These are phyloP conservation scores for Rosa chinensis DNA, from an alignment of 306 rosid species.

Conservation along the genomic window DNA sequence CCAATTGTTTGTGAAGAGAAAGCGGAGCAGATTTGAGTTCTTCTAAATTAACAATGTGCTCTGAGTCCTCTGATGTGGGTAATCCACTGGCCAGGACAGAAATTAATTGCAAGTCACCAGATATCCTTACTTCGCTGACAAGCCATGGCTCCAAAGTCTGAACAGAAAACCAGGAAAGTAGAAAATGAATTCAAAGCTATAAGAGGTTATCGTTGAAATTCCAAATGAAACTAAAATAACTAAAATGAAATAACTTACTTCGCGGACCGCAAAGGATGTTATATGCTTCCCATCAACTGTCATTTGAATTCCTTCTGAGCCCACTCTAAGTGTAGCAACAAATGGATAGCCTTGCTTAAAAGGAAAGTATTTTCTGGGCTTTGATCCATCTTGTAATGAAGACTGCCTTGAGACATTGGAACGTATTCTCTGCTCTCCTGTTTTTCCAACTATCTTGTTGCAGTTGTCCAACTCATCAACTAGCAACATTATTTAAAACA, in stretches of 20 bases:
- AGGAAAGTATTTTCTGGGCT: slow-evolving; percentile 69
- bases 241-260: slow-evolving; percentile 44
- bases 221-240: slow-evolving; percentile 9
- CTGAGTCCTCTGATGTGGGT: slow-evolving; percentile 96
- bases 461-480: slow-evolving; percentile 98
- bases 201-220: slow-evolving; percentile 16
- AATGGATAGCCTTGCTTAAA: slow-evolving; percentile 92
- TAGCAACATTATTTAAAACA: slow-evolving; percentile 34
- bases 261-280: slow-evolving; percentile 90
- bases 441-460: slow-evolving; percentile 85
- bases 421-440: slow-evolving; percentile 45
- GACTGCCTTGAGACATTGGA: slow-evolving; percentile 55
- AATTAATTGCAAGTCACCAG: slow-evolving; percentile 80
- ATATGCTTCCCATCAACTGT: slow-evolving; percentile 97
- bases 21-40: slow-evolving; percentile 64
- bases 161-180: slow-evolving; percentile 34
- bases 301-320: slow-evolving; percentile 97
- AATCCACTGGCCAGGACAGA: slow-evolving; percentile 91
- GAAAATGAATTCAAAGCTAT: slow-evolving; percentile 27
- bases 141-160: slow-evolving; percentile 99
- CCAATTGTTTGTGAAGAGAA: slow-evolving; percentile 46
- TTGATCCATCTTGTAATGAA: slow-evolving; percentile 51
- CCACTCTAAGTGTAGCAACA: slow-evolving; percentile 95
- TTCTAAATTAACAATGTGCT: slow-evolving; percentile 75
- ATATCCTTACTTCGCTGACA: slow-evolving; percentile 70